Conservation (phyloP, 108 stramenopile species). For the Pseudonitzschia pungens region DNA sequence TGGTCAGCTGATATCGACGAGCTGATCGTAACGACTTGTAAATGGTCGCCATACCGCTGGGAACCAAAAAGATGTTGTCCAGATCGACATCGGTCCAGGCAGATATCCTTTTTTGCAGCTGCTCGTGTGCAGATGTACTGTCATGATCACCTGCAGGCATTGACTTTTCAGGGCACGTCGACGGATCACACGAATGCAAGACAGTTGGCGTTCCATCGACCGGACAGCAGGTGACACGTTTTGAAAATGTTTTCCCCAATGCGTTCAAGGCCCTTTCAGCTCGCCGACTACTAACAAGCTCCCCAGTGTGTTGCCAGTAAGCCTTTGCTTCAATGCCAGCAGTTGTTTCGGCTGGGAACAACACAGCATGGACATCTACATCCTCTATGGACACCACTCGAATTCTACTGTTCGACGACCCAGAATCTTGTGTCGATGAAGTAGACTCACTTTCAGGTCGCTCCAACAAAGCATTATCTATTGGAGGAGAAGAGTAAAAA, state of each 20-base stretch:
- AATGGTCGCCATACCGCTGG: slow-evolving; percentile 65
- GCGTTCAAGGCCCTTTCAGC: slow-evolving; percentile 37
- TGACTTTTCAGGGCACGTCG: background rate
- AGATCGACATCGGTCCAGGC: slow-evolving; percentile 44
- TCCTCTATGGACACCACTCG: slow-evolving; percentile 35
- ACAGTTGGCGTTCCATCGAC: slow-evolving; percentile 26
- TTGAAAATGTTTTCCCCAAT: slow-evolving; percentile 28
- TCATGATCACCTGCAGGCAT: background rate
- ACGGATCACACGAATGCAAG: slow-evolving; percentile 25
- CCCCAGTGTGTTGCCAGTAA: slow-evolving; percentile 80
- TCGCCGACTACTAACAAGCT: slow-evolving; percentile 55
- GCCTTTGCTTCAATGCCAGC: slow-evolving; percentile 64
- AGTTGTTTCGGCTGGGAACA: slow-evolving; percentile 58
- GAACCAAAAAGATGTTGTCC: slow-evolving; percentile 48
- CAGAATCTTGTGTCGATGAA: background rate
- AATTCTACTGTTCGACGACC: slow-evolving; percentile 27
- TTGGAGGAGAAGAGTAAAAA: background rate
- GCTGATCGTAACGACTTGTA: slow-evolving; percentile 48
- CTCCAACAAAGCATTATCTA: slow-evolving; percentile 21
- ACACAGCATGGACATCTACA: slow-evolving; percentile 46
- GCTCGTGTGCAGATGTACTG: slow-evolving; percentile 11
- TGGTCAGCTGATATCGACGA: slow-evolving; percentile 39
- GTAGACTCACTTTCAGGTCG: slow-evolving; percentile 15
- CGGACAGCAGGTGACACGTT: slow-evolving; percentile 34
- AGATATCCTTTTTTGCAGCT: slow-evolving; percentile 39